Conservation (phyloP, 371 early-diverging fungal species). For the Mortierella sp. region DNA sequence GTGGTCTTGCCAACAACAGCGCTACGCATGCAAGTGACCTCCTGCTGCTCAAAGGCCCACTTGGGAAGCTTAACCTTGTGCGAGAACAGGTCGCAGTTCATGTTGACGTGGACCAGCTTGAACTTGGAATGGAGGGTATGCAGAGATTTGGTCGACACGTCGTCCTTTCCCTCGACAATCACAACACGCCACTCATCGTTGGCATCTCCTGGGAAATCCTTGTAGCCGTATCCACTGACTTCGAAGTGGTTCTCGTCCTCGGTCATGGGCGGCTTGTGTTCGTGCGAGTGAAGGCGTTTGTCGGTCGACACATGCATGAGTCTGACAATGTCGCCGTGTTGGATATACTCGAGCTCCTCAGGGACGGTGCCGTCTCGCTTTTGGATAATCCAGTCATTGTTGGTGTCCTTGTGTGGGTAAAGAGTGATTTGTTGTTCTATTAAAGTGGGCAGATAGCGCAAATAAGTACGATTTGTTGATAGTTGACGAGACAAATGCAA, state of each 20-base stretch:
- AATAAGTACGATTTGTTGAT: neutral
- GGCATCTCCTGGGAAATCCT: conserved; percentile 64
- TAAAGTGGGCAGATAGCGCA: neutral
- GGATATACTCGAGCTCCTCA: conserved; percentile 62
- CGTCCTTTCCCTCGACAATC: conserved; percentile 66
- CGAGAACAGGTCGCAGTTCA: conserved; percentile 83
- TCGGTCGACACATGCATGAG: conserved; percentile 80
- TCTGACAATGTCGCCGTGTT: conserved; percentile 79
- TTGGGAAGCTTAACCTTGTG: conserved; percentile 87
- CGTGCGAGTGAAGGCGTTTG: conserved; percentile 88
- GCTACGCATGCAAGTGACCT: conserved; percentile 88
- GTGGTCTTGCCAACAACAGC: conserved; percentile 72
- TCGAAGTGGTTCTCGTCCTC: conserved; percentile 91
- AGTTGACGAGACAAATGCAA: neutral
- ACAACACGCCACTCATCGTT: conserved; percentile 85
- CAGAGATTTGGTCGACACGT: conserved; percentile 63
- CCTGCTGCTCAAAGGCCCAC: conserved; percentile 97
- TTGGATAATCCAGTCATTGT: conserved; percentile 87
- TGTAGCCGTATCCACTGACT: conserved; percentile 77
- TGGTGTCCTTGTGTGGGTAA: conserved; percentile 88
- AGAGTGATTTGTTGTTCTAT: conserved; percentile 93
- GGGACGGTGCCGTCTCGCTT: conserved; percentile 61
- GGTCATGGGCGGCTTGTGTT: conserved; percentile 87
- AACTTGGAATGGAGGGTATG: conserved; percentile 76
- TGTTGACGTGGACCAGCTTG: conserved; percentile 79